Conservation (phyloP, 306 rosid species). For the Argentina anserina region DNA sequence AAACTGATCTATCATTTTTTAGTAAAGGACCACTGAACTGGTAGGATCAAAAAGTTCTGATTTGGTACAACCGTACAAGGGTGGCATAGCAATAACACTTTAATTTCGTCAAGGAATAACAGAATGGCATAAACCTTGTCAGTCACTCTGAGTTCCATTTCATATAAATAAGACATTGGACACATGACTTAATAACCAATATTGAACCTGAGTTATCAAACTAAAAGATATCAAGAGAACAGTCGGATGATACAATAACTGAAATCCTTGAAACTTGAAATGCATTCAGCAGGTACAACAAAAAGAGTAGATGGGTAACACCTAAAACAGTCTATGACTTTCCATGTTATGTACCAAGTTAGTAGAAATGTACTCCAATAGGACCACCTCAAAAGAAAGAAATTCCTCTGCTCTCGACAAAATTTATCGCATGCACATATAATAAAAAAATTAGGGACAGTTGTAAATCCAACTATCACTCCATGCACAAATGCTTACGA, state of each 20-base stretch:
- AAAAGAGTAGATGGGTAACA: no score
- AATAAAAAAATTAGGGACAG: conserved; percentile 14
- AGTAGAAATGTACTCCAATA: conserved; percentile 94
- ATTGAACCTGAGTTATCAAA: neutral
- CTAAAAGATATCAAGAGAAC: neutral
- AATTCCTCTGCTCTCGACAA: conserved; percentile 62
- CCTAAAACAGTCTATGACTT: conserved; percentile 19
- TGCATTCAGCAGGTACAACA: no score
- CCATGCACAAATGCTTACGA: neutral
- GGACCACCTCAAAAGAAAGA: conserved; percentile 99
- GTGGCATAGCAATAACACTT: neutral
- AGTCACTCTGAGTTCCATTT: neutral
- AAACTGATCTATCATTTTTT: no score
- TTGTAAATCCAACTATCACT: conserved; percentile 1
- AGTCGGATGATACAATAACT: conserved; percentile 5
- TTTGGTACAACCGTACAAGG: neutral
- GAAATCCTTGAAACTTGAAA: neutral
- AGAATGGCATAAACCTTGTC: neutral
- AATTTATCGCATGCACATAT: conserved; percentile 55
- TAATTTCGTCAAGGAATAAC: neutral
- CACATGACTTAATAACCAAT: neutral
- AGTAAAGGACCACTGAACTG: neutral
- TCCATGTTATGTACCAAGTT: conserved; percentile 56
- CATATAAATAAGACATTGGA: neutral
- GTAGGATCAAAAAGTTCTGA: neutral